Evolutionary conservation across 2,329 filamentous ascomycete species (phyloP).

Genomic region (Monosporascus ibericus): DNA sequence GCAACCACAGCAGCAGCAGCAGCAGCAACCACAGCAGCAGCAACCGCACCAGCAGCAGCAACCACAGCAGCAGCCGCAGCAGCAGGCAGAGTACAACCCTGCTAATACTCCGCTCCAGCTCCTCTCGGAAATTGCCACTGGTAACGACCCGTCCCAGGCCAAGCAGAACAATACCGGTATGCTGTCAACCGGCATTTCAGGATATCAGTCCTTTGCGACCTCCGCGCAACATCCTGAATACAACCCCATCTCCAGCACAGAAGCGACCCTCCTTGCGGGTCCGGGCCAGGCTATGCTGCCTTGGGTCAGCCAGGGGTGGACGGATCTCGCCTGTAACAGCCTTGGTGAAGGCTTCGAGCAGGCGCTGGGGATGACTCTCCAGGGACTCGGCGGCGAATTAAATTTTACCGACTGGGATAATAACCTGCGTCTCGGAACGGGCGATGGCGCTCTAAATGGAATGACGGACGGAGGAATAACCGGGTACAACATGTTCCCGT

Average conservation of each 20-base stretch:
- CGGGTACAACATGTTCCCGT: not conserved
- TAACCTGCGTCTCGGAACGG: not conserved
- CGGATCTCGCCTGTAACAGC: constrained; percentile 29
- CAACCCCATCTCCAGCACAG: constrained; percentile 16
- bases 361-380: constrained; percentile 37
- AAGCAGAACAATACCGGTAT: constrained; percentile 10
- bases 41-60: constrained; percentile 13
- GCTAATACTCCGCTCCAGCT: constrained; percentile 50
- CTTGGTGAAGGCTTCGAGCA: constrained; percentile 36
- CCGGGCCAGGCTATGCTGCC: constrained; percentile 14
- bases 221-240: constrained; percentile 31
- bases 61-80: constrained; percentile 13
- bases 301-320: constrained; percentile 21
- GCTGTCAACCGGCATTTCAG: constrained; percentile 11
- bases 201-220: constrained; percentile 10
- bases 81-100: constrained; percentile 22
- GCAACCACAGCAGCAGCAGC: constrained; percentile 13
- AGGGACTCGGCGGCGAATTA: constrained; percentile 26
- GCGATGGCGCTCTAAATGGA: not conserved
- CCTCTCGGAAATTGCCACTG: constrained; percentile 50
- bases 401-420: not conserved
- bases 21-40: constrained; percentile 15
- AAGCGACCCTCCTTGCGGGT: constrained; percentile 1
- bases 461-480: not conserved
- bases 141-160: constrained; percentile 28